phyloP scores from a whole-genome alignment of 768 basidiomycete species.

The Boletales sp. region DNA sequence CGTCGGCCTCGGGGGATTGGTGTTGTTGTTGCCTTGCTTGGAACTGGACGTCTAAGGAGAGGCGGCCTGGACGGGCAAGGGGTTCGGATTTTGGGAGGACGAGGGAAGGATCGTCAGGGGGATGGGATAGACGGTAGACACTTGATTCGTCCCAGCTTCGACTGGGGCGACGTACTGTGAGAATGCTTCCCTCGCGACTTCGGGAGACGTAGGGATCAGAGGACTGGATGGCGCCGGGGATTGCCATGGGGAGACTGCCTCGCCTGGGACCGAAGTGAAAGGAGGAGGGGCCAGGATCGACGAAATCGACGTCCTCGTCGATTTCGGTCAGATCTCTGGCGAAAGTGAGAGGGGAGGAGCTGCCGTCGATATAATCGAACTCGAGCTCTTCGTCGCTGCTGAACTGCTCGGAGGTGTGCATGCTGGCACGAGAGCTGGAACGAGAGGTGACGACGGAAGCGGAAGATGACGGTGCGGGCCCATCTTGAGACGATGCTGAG shows the following conservation, averaged over 20 bases:
- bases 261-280: conserved; percentile 32
- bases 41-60: conserved; percentile 43
- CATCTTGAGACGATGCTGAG: conserved; percentile 21
- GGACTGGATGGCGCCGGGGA: conserved; percentile 36
- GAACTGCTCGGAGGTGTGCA: conserved; percentile 36
- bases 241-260: conserved; percentile 61
- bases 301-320: conserved; percentile 27
- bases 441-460: conserved; percentile 40
- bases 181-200: conserved; percentile 54
- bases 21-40: conserved; percentile 21
- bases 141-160: conserved; percentile 53
- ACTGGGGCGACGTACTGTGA: conserved; percentile 58
- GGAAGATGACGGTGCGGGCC: conserved; percentile 38
- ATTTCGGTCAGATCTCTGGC: conserved; percentile 39
- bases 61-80: conserved; percentile 46
- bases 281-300: conserved; percentile 24
- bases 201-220: conserved; percentile 31
- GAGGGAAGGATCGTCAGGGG: conserved; percentile 38
- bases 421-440: conserved; percentile 30
- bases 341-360: conserved; percentile 36
- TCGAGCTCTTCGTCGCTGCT: conserved; percentile 49
- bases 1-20: conserved; percentile 3
- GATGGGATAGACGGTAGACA: conserved; percentile 17
- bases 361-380: conserved; percentile 36
- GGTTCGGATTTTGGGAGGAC: conserved; percentile 34